Evolutionary conservation across 2,329 filamentous ascomycete species (phyloP), one percentile per base, ranked within the genome.

Genomic region (Penicillium sp.): DNA sequence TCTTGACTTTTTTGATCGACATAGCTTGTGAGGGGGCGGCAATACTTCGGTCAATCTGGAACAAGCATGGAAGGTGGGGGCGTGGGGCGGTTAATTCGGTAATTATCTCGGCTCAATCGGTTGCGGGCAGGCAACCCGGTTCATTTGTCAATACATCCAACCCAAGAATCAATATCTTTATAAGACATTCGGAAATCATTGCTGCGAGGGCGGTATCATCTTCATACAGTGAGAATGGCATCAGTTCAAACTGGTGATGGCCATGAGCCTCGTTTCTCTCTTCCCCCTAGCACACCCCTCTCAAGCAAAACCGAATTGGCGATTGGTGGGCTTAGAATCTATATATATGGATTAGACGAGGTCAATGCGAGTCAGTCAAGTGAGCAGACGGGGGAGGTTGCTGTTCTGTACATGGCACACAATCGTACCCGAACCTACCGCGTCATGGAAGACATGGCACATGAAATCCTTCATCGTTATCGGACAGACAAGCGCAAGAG

Each of bases 401-500:
- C 50, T 5, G 50, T 53, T 3, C 19, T 53, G 14, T 46, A 53
- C 16, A 37, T 53, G 41, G 50, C 50, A n/a, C 50, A 53, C 16
- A 53, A 53, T 22, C 50, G 50, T 19, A 53, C 50, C 21, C 41
- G 50, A 11, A 53, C 50, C 21, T 53, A 53, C 21, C 43, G 27
- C 1, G 50, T 53, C 29, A 53, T 45, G 39, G 50, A 53, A 27
- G 50, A 26, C n/a, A 53, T 53, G 39, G 50, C 50, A 31, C 50
- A 53, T 46, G 50, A 53, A 31, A 45, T 53, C 9, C 31, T 53
- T 46, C 22, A 53, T 53, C 50, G 43, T 22, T 53, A 53, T 37
- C 41, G 50, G 9, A 37, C 11, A 24, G 50, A 53, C 19, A 39
- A 33, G 27, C 13, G 27, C 27, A 39, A 37, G 22, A 19, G 39